These are phyloP conservation scores for Uronychia setigera DNA, from an alignment of 73 alveolate species.

Conservation along the genomic window DNA sequence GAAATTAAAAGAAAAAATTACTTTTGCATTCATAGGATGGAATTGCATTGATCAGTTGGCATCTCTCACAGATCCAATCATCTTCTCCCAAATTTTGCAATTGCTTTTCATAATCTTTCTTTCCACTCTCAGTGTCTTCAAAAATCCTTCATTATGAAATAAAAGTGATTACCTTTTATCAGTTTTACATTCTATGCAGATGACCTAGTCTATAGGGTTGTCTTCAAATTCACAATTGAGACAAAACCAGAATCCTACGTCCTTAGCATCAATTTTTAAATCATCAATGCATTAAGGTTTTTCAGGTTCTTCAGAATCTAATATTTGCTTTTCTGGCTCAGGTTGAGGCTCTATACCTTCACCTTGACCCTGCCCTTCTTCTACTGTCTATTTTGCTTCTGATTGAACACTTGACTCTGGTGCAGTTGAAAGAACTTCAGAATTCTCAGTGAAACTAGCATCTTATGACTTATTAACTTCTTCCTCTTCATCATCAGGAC, in stretches of 20 bases:
- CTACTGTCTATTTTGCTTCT: too few species aligned
- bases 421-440: too few species aligned
- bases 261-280: not conserved
- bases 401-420: too few species aligned
- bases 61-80: not conserved
- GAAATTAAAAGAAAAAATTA: not conserved
- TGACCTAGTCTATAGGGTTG: not conserved
- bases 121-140: not conserved
- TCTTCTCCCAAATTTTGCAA: not conserved
- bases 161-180: not conserved
- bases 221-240: not conserved
- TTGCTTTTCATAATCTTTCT: not conserved
- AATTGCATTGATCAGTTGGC: not conserved
- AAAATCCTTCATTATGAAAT: not conserved
- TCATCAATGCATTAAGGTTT: not conserved
- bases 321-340: not conserved
- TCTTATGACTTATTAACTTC: too few species aligned
- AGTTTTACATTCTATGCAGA: not conserved
- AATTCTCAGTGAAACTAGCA: too few species aligned
- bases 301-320: not conserved
- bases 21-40: not conserved
- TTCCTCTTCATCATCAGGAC: not conserved
- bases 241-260: not conserved
- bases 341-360: too few species aligned
- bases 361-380: too few species aligned